phyloP scores from a whole-genome alignment of 1,284 basidiomycete genomes.

The Cryptococcus jaspeensis region DNA sequence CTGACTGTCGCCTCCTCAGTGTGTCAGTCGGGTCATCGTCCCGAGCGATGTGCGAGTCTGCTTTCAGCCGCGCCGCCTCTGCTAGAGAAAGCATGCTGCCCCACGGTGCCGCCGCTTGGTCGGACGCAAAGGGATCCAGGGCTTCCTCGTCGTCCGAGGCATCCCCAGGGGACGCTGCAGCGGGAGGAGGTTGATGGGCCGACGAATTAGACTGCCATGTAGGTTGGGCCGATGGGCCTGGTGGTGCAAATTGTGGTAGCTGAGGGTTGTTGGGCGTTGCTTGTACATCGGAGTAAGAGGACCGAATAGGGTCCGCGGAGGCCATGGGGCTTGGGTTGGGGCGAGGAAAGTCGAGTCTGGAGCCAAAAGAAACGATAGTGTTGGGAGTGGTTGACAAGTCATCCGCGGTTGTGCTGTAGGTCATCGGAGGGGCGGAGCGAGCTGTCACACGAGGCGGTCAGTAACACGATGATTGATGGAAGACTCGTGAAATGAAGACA shows the following conservation, averaged over 20 bases:
- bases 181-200: neutral
- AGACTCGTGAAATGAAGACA: neutral
- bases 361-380: neutral
- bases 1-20: too few species aligned
- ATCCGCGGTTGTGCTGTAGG: neutral
- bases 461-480: neutral
- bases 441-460: neutral
- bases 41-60: slow-evolving; percentile 25
- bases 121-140: slow-evolving; percentile 31
- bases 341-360: neutral
- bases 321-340: neutral
- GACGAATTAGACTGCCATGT: neutral
- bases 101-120: slow-evolving; percentile 32
- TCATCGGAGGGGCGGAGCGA: neutral
- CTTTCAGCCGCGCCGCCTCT: slow-evolving; percentile 46
- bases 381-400: neutral
- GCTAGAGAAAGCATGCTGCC: slow-evolving; percentile 49
- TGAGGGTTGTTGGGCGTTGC: neutral
- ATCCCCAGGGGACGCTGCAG: slow-evolving; percentile 4
- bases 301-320: neutral
- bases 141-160: slow-evolving; percentile 35
- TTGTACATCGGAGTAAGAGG: neutral
- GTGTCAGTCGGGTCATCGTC: slow-evolving; percentile 8
- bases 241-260: neutral
- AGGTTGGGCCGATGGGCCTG: neutral